Evolutionary conservation across 768 basidiomycete genomes (phyloP).

Genomic region (Sarcodon sp.): DNA sequence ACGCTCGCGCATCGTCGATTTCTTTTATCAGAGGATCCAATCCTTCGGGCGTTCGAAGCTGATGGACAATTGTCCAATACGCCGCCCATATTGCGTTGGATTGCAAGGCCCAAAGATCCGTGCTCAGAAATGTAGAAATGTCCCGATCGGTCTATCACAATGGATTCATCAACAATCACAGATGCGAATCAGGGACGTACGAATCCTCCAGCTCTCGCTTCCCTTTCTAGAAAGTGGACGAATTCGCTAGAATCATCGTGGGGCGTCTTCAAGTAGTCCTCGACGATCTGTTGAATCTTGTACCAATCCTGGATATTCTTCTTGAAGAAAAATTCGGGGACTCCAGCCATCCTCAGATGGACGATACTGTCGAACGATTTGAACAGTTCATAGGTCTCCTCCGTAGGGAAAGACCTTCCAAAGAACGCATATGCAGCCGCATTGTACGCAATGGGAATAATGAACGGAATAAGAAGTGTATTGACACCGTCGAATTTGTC

Average conservation of each 20-base stretch:
- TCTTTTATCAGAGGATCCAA: background rate
- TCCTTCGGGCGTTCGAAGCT: conserved; percentile 8
- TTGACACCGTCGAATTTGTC: background rate
- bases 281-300: too few species aligned
- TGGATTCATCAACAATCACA: background rate
- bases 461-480: background rate
- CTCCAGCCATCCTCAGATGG: conserved; percentile 4
- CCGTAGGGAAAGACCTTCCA: background rate
- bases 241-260: too few species aligned
- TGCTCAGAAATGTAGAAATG: conserved; percentile 5
- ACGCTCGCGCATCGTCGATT: background rate
- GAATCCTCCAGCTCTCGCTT: background rate
- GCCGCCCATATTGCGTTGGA: conserved; percentile 12
- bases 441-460: background rate
- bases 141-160: conserved; percentile 5
- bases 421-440: background rate
- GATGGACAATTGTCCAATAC: conserved; percentile 1
- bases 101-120: conserved; percentile 12
- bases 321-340: background rate
- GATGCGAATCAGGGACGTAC: background rate
- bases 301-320: background rate
- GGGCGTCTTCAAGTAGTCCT: too few species aligned
- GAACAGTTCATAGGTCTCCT: conserved; percentile 6
- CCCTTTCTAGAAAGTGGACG: background rate
- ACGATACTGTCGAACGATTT: conserved; percentile 10